Base-by-base conservation (phyloP, 371 early-diverging fungal genomes). In the Conidiobolus incongruus region DNA sequence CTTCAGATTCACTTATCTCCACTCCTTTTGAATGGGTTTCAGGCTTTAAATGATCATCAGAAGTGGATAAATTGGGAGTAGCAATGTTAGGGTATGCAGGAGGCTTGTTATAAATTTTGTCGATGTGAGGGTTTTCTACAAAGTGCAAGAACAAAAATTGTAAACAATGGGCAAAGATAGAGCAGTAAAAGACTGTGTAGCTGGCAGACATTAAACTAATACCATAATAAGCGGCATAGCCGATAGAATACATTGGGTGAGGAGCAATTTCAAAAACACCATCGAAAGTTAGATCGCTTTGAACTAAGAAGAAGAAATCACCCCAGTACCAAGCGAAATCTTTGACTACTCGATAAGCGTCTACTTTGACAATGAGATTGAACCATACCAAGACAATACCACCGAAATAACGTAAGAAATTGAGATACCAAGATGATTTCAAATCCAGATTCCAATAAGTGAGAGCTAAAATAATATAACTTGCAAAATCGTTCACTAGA, bases 291-390 rank as follows among this genome's bases (percentile, higher is more conserved):
- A 88, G 59, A 10, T 77, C 72, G 50, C 80, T 77, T 40, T 85
- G 82, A 29, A 88, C 68, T 45, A 87, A 62, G 58, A 92, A 92
- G 70, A 93, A 95, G 58, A 95, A 95, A 56, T 93, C 93, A 32
- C 94, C 96, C 94, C 94, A 93, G 58, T 94, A 95, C 92, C 93
- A 92, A 17, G 93, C 92, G 62, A 80, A 95, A 60, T 92, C 94
- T 59, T 85, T 86, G 44, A 95, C 84, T 6, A 90, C 90, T 13
- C 89, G 76, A 41, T 85, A 85, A n/a, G 91, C 92, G 56, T 95
- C 94, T 32, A 82, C 51, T 58, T 91, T 89, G 44, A 93, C 92
- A 86, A 93, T 89, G 44, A 91, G 66, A 45, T 92, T 92, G 58
- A 95, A 89, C 5, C 66, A 55, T 24, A 92, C 63, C 37, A 95